phyloP scores from a whole-genome alignment of 2,329 filamentous ascomycete species.

The Periconia digitata region DNA sequence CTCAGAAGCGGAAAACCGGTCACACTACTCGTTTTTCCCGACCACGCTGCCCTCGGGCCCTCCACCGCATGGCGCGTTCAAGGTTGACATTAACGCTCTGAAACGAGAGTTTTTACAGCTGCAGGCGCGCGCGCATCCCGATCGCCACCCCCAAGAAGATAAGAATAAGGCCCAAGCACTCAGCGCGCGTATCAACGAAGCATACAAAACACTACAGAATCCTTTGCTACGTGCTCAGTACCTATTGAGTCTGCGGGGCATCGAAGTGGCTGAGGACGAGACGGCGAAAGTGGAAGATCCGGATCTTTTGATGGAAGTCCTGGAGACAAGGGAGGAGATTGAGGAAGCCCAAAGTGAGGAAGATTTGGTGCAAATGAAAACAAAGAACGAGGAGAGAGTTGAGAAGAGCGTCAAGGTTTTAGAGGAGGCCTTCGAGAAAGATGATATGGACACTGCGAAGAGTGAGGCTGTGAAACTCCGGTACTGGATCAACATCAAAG shows the following conservation, averaged over 20 bases:
- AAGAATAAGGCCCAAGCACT: constrained; percentile 70
- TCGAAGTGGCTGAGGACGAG: constrained; percentile 81
- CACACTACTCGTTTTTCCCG: constrained; percentile 89
- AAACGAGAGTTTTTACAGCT: constrained; percentile 84
- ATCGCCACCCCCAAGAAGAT: constrained; percentile 56
- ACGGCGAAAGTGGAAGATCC: constrained; percentile 67
- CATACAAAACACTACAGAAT: constrained; percentile 79
- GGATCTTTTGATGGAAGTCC: constrained; percentile 74
- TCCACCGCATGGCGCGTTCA: constrained; percentile 76
- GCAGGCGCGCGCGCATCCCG: constrained; percentile 76
- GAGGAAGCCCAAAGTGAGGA: constrained; percentile 59
- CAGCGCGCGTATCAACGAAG: constrained; percentile 86
- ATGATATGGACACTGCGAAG: constrained; percentile 68
- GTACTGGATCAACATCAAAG: constrained; percentile 88
- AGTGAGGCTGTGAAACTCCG: constrained; percentile 74
- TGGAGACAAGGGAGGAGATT: constrained; percentile 72
- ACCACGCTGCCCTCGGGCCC: constrained; percentile 73
- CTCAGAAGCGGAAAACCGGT: constrained; percentile 40
- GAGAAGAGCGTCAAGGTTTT: constrained; percentile 62
- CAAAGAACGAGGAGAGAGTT: constrained; percentile 70
- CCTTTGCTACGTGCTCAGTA: constrained; percentile 88
- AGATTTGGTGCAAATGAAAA: constrained; percentile 61
- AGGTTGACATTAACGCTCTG: constrained; percentile 68
- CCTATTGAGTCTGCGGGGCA: constrained; percentile 68
- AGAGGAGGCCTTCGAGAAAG: constrained; percentile 64